Evolutionary conservation across 352 stramenopile genomes (phyloP), one percentile per base, ranked within the genome.

Genomic region (Discostella stelligera): DNA sequence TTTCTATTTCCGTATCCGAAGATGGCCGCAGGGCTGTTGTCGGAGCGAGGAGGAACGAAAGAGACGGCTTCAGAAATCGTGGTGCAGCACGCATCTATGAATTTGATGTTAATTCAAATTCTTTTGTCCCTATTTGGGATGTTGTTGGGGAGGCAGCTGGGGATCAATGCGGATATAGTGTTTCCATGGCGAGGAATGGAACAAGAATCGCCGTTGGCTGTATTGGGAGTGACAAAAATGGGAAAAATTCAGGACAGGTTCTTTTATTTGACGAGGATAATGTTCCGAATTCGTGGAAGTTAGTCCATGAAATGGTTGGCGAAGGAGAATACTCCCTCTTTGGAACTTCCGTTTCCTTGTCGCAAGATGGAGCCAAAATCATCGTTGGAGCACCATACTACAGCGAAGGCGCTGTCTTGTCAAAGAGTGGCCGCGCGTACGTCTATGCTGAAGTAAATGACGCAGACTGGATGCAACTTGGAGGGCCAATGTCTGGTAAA

Each of bases 161-260:
- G 20, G 80, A 87, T 74, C 80, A 84, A 66, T 82, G 67, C 53
- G 80, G 80, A 8, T 84, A 82, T 41, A 79, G 67, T 71, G 71
- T 87, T 23, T 80, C 79, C 25, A 83, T 86, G 50, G 75, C 79
- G n/a, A 68, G 58, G 44, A 61, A 83, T 65, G 79, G 79, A 18
- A 75, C 63, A 30, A 63, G 66, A 52, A 23, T 86, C 16, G 79
- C 79, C 11, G 59, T 86, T 46, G 79, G 79, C 23, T 78, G 49
- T 32, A 60, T 83, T 32, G 74, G 74, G 5, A 83, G 70, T 46
- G 74, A 86, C 52, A 75, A 67, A 25, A 76, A 80, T 20, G 79
- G 74, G 16, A 60, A 71, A 41, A 86, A 86, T 39, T 62, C 41
- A 50, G 79, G 79, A 10, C 71, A 86, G 48, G 79, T 81, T 16